Conservation (phyloP, 257 asterid species). For the Nicotiana obtusifolia region DNA sequence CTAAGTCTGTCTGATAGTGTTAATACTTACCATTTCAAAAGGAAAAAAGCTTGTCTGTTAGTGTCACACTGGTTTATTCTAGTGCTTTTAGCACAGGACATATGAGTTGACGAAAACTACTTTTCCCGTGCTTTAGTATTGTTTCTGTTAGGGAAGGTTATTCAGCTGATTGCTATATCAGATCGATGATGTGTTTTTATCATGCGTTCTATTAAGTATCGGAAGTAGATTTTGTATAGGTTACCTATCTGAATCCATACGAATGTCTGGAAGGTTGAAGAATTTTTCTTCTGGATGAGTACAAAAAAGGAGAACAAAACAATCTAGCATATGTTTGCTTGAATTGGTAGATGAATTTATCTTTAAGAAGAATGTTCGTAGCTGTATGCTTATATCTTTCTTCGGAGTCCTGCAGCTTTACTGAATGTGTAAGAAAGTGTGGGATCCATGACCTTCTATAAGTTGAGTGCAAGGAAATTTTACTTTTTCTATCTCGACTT, state of each 20-base stretch:
- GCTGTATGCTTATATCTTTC: not conserved
- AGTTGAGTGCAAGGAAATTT: not conserved
- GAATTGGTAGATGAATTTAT: not conserved
- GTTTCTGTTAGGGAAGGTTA: not conserved
- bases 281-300: not conserved
- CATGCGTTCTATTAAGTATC: not conserved
- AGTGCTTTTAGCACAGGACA: not conserved
- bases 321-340: not conserved
- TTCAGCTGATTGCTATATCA: not conserved
- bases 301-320: not conserved
- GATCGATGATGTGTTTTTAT: not conserved
- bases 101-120: not conserved
- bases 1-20: not conserved
- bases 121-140: not conserved
- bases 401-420: not conserved
- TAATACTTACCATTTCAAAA: not conserved
- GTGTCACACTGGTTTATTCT: not conserved
- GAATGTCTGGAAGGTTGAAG: not conserved
- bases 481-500: not conserved
- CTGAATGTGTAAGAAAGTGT: not conserved
- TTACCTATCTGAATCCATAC: not conserved
- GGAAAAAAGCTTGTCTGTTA: not conserved
- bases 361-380: not conserved
- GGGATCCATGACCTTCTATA: not conserved
- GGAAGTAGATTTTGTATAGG: not conserved